phyloP scores from a whole-genome alignment of 441 rosid genomes.

The Populus hybrid region DNA sequence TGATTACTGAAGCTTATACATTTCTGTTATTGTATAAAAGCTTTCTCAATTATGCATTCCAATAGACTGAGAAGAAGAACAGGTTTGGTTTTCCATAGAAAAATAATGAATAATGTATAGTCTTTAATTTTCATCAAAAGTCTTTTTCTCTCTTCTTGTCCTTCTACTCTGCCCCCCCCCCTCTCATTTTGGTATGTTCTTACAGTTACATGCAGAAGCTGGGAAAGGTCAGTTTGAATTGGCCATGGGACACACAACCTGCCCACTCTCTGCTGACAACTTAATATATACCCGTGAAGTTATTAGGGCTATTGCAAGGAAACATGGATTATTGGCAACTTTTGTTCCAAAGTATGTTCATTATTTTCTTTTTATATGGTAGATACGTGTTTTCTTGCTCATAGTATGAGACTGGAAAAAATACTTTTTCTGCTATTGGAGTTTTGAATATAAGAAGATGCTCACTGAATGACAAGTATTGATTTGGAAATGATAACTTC shows the following conservation, averaged over 20 bases:
- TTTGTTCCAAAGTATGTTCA: conserved; percentile 84
- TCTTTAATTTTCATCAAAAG: not conserved
- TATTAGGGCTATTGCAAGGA: conserved; percentile 73
- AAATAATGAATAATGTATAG: not conserved
- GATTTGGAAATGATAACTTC: not conserved
- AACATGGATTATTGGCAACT: conserved; percentile 78
- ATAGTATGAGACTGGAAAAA: not conserved
- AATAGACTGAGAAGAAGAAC: not conserved
- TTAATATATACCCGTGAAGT: conserved; percentile 78
- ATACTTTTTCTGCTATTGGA: not conserved
- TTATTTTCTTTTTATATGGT: conserved; percentile 8
- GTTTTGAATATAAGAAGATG: not conserved
- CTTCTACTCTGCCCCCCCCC: conserved; percentile 8
- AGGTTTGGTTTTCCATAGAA: not conserved
- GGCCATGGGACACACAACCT: conserved; percentile 55
- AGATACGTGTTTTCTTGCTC: conserved; percentile 9
- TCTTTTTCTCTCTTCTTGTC: not conserved
- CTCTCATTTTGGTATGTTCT: not conserved
- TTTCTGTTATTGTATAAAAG: not conserved
- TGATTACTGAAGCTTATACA: not conserved
- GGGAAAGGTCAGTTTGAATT: conserved; percentile 95
- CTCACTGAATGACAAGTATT: not conserved
- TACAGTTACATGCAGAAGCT: conserved; percentile 80
- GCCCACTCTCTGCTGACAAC: conserved; percentile 68
- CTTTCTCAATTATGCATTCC: not conserved